Evolutionary conservation across 2,329 filamentous ascomycete species (phyloP), one percentile per base, ranked within the genome.

Genomic region (Hypoxylon sp.): DNA sequence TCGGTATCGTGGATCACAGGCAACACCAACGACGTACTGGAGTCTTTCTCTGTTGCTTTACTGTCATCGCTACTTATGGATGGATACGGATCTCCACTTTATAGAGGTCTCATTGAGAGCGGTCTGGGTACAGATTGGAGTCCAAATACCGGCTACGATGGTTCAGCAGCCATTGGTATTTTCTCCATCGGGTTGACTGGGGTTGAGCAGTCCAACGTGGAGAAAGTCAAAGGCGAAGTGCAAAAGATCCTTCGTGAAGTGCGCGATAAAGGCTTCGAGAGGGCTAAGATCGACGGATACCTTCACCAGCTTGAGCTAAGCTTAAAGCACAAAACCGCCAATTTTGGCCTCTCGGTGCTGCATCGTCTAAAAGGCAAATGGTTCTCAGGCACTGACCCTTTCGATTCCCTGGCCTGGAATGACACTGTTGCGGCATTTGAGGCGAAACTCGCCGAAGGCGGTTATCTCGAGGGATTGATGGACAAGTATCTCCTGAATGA

Each of bases 311-410:
- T 98, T 3, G 96, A 99, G 76, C 85, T 99, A n/a, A 86, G 90
- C 0, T 81, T 98, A 50, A 97, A 97, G 80, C 93, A 99, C 81
- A 98, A 98, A 83, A 97, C 93, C 0, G 93, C 96, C 57, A 93
- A 91, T 73, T 99, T 99, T 75, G 96, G 96, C 12, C 93, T 97
- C 84, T 90, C 90, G 16, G 87, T 98, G 55, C 88, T 99, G 78
- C 93, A 97, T 72, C 89, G 95, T 42, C 84, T 97, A 6, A 92
- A 97, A 75, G 91, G 93, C 1, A 90, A 91, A 63, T 99, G 96
- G 96, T 98, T 99, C 79, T 96, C 96, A 61, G 96, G 95, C 4
- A 89, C 93, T 2, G 93, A 98, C 76, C 95, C 96, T 0, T 96
- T 98, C 78, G 90, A 97, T 70, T 90, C 93, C 11, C 82, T 99